Base-by-base conservation (phyloP, 164 flowering plant species). In the Piper longum region DNA sequence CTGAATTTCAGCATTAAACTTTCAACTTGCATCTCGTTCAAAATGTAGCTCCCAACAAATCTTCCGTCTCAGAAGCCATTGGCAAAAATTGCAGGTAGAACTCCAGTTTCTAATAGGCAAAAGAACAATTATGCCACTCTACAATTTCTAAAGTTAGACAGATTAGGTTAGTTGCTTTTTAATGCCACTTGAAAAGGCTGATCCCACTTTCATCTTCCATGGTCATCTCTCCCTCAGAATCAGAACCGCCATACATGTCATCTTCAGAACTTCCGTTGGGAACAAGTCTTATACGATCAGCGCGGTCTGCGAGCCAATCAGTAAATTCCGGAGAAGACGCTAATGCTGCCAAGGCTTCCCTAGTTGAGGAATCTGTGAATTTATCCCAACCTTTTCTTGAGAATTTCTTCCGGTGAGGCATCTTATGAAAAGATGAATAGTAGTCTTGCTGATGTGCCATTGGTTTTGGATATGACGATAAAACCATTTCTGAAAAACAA, bases 341-440 rank as follows among this genome's bases (percentile, higher is more conserved):
- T 86, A 70, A 74, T 40, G 84, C 93, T 6, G 81, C 78, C 61
- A 92, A 48, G 36, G 95, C 89, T 65, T 86, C 67, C 59, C 73
- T 75, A 6, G 98, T 92, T 4, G 87, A 83, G 61, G 86, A 81
- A 19, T 52, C 66, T 2, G 89, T 86, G 72, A 87, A 86, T 36
- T 84, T 82, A 54, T 84, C 82, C 88, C 88, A 92, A 62, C 86
- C 92, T 69, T 77, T 75, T 75, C 78, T 78, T 12, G 95, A 76
- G 62, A 76, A 80, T 71, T 71, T 87, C 85, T 73, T 87, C 45
- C 83, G 73, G 18, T 72, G 70, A 4, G 81, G 83, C 1, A 79
- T 78, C 75, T 74, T 83, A 76, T 89, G 98, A 65, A 81, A 84
- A n/a, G 86, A 83, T 43, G 93, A 92, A 71, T 85, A 87, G 72